phyloP scores from a whole-genome alignment of 345 rosid species.

The Gossypium thurberi region DNA sequence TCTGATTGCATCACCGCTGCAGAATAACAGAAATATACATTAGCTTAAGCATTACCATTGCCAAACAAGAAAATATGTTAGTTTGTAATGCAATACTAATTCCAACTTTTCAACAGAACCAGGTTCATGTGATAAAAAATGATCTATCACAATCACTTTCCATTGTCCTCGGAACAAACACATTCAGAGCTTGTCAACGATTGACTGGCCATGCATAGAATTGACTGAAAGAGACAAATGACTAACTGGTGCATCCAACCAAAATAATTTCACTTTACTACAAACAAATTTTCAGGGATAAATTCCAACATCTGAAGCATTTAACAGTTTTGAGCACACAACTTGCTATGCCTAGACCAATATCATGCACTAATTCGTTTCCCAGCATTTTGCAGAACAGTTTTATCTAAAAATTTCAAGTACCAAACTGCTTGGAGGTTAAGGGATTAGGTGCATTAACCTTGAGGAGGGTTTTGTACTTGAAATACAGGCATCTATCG shows the following conservation, averaged over 20 bases:
- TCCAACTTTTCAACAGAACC: background rate
- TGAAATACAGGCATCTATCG: background rate
- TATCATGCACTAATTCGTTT: background rate
- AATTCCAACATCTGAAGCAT: background rate
- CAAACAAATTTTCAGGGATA: background rate
- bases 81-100: background rate
- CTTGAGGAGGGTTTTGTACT: background rate
- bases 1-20: slow-evolving; percentile 94
- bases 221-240: background rate
- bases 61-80: background rate
- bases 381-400: background rate
- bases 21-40: slow-evolving; percentile 12
- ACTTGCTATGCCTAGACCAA: no score
- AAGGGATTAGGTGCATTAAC: background rate
- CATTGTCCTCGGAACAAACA: background rate
- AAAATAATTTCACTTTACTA: background rate
- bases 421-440: background rate
- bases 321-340: background rate
- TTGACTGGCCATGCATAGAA: background rate
- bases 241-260: background rate
- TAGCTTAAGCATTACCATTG: background rate
- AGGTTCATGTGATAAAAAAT: background rate
- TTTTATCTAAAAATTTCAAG: background rate
- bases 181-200: background rate
- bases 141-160: background rate